phyloP scores from a whole-genome alignment of 2,329 filamentous ascomycete genomes.

The Exophiala sp. region DNA sequence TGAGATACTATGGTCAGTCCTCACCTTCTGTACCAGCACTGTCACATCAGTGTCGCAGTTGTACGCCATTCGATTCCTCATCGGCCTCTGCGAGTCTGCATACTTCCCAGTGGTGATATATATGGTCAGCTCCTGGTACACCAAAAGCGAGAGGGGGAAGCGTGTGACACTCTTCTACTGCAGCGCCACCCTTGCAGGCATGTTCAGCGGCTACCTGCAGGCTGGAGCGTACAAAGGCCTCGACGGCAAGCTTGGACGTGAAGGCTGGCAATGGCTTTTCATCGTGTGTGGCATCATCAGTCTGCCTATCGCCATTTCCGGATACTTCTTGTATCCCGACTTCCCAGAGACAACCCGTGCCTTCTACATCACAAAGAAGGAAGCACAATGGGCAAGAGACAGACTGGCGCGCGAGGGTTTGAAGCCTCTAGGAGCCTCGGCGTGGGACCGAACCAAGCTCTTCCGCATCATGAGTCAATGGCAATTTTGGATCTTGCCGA shows the following conservation, averaged over 20 bases:
- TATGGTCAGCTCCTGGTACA: slow-evolving; percentile 26
- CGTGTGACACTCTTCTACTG: slow-evolving; percentile 36
- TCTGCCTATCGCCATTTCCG: slow-evolving; percentile 37
- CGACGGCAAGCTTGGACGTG: slow-evolving; percentile 44
- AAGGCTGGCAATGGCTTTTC: slow-evolving; percentile 53
- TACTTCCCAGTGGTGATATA: slow-evolving; percentile 33
- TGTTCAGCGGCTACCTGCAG: slow-evolving; percentile 54
- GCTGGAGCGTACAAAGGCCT: slow-evolving; percentile 50
- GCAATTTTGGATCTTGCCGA: slow-evolving; percentile 43
- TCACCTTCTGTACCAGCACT: slow-evolving; percentile 30
- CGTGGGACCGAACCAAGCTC: slow-evolving; percentile 34
- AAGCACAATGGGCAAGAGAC: slow-evolving; percentile 25
- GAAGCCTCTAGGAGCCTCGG: slow-evolving; percentile 36
- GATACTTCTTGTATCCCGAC: slow-evolving; percentile 39
- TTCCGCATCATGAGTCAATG: slow-evolving; percentile 39
- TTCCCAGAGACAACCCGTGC: slow-evolving; percentile 41
- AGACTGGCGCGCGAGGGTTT: slow-evolving; percentile 35
- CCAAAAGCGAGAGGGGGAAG: slow-evolving; percentile 33
- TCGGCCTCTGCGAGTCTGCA: slow-evolving; percentile 27
- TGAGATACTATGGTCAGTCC: slow-evolving; percentile 32
- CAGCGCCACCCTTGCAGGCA: slow-evolving; percentile 35
- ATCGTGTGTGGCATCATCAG: slow-evolving; percentile 55
- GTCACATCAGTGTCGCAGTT: slow-evolving; percentile 32
- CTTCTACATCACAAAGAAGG: slow-evolving; percentile 37
- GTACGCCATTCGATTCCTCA: slow-evolving; percentile 13